Evolutionary conservation across 805 yeast genomes (phyloP), one percentile per base, ranked within the genome.

Genomic region (Komagataella mondaviorum): DNA sequence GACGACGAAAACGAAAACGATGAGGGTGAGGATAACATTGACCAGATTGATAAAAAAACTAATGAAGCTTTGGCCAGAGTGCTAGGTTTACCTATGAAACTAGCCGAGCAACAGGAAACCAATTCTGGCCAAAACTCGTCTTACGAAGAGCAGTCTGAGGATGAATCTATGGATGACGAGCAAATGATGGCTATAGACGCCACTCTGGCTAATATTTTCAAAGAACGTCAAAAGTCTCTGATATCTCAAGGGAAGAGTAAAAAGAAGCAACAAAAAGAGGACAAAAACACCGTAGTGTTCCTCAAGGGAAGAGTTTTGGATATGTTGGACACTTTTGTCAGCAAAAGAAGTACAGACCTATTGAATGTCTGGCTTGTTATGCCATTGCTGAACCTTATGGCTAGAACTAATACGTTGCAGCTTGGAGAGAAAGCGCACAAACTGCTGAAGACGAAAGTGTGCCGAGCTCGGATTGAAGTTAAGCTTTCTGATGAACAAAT

Each of bases 161-260:
- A 82, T 50, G 95, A 86, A 57, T 81, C 91, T 0, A 87, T 89
- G 95, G 95, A 90, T 54, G 97, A 90, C 65, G 96, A 90, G 59
- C 89, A 89, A 63, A 91, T 91, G 98, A 81, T 89, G 83, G 95
- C 90, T 18, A 77, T 91, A 59, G 98, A 91, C 62, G 85, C 75
- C 20, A 93, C 88, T 54, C 70, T 91, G 30, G 78, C 96, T 0
- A 76, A 75, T 51, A 91, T 91, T 51, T 91, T 91, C 74, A 79
- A 84, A 60, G 91, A 88, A 59, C 78, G 97, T 58, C 80, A 81
- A 57, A 81, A 78, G 54, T 85, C 86, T 0, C 64, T 88, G 51
- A 66, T 78, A 7, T 62, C 61, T 6, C 61, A 67, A 3, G 89
- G 89, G 39, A 85, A 73, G 63, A 78, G 77, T 63, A 75, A 85